These are phyloP conservation scores for Helenozyma baotianmanensis DNA, from an alignment of 805 yeast species.

Conservation along the genomic window DNA sequence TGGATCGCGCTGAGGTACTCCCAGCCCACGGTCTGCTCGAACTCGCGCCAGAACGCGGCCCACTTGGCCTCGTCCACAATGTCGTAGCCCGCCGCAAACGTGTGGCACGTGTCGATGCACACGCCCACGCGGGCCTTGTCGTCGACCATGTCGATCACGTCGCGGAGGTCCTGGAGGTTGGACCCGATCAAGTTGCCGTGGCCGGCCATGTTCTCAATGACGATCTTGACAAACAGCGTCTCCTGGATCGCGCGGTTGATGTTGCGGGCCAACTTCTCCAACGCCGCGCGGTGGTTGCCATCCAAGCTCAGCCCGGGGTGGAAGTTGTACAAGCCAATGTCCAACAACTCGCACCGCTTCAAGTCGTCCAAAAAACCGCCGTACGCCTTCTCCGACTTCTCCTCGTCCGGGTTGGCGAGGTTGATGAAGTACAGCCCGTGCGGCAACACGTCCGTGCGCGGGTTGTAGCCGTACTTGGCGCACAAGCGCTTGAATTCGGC, in stretches of 20 bases:
- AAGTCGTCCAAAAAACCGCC: constrained; percentile 82
- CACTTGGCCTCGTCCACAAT: constrained; percentile 56
- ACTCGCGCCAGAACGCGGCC: constrained; percentile 67
- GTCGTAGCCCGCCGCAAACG: constrained; percentile 96
- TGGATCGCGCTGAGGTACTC: constrained; percentile 78
- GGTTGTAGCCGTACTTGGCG: constrained; percentile 58
- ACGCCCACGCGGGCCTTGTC: constrained; percentile 87
- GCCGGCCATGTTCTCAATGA: constrained; percentile 97
- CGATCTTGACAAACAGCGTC: constrained; percentile 78
- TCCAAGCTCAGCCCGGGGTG: constrained; percentile 90
- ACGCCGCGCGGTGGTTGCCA: constrained; percentile 57
- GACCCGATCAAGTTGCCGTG: constrained; percentile 90
- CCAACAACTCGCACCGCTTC: constrained; percentile 77
- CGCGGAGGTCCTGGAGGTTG: constrained; percentile 64
- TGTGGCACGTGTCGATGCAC: constrained; percentile 93
- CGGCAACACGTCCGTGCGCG: constrained; percentile 77
- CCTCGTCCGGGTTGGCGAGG: constrained; percentile 83
- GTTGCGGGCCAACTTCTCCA: constrained; percentile 67
- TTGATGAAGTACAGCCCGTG: constrained; percentile 95
- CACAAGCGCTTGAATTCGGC: constrained; percentile 62
- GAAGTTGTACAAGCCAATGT: constrained; percentile 82
- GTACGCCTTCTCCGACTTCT: constrained; percentile 70
- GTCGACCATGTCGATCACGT: constrained; percentile 73
- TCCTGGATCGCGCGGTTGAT: constrained; percentile 73
- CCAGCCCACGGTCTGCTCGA: constrained; percentile 70